Evolutionary conservation across 345 rosid species (phyloP), one percentile per base, ranked within the genome.

Genomic region (Aegle marmelos): DNA sequence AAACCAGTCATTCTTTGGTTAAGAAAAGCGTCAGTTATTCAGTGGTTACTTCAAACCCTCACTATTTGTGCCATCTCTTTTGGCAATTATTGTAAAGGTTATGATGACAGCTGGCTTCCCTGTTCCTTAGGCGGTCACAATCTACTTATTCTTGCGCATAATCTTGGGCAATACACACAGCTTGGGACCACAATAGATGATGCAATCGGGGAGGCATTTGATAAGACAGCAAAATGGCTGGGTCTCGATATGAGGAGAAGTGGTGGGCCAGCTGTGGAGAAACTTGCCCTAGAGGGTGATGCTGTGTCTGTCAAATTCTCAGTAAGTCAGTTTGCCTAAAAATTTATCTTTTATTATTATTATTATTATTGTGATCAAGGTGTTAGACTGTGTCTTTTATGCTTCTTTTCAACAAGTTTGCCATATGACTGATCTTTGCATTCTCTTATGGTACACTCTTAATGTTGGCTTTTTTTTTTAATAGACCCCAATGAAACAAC

Each of bases 201-300:
- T 88, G 99, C 99, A 53, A 91, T 95, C 79, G 98, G 99, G 4
- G 98, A 95, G 80, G 96, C 99, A 66, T 95, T 91, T 75, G 99
- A 95, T 77, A 95, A 95, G 82, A 90, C 92, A 60, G 98, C 98
- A 53, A 95, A 95, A 84, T 95, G 97, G 97, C 92, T 95, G 45
- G 98, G 98, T 75, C 95, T 95, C 66, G 98, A 93, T 85, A 61
- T 95, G 94, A 90, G 94, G 27, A 93, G 87, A 81, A 88, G 98
- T 83, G 99, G 98, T 74, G 99, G 98, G 45, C 98, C 96, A 83
- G 98, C 98, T 82, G 79, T 95, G 58, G 98, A 95, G 90, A 89
- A 93, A 82, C 94, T 95, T 84, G 98, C 99, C 76, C 82, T 37
- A 48, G 97, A 89, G 85, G 99, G 99, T 86, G 90, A 93, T 86